phyloP scores from a whole-genome alignment of 352 stramenopile species.

The Blastocystis hominis region DNA sequence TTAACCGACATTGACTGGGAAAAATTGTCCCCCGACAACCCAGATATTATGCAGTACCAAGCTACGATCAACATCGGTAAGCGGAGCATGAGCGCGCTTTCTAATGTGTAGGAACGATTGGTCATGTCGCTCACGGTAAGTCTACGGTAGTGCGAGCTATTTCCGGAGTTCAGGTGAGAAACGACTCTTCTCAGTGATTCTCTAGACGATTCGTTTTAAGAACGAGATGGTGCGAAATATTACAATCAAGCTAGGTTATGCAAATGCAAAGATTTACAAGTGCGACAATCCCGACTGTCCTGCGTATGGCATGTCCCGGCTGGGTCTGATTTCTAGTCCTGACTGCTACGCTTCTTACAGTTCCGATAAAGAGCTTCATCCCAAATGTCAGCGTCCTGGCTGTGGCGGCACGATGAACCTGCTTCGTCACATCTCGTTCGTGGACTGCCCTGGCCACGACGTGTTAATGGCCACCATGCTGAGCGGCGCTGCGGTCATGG shows the following conservation, averaged over 20 bases:
- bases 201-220: slow-evolving; percentile 77
- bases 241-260: slow-evolving; percentile 99
- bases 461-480: slow-evolving; percentile 99
- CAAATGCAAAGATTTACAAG: slow-evolving; percentile 99
- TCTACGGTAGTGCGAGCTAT: slow-evolving; percentile 98
- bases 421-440: slow-evolving; percentile 92
- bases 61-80: slow-evolving; percentile 99
- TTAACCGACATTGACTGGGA: slow-evolving; percentile 36
- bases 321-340: slow-evolving; percentile 5
- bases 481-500: slow-evolving; percentile 99
- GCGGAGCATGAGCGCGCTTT: slow-evolving; percentile 97
- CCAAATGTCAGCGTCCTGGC: slow-evolving; percentile 59
- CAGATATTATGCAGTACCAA: slow-evolving; percentile 79
- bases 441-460: slow-evolving; percentile 99
- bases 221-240: slow-evolving; percentile 99
- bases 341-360: slow-evolving; percentile 66
- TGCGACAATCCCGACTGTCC: slow-evolving; percentile 60
- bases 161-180: slow-evolving; percentile 76
- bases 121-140: slow-evolving; percentile 98
- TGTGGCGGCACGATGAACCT: slow-evolving; percentile 67
- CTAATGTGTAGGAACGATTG: slow-evolving; percentile 95
- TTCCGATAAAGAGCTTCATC: slow-evolving; percentile 69
- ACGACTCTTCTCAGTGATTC: background rate
- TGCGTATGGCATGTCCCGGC: slow-evolving; percentile 31
- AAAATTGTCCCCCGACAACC: slow-evolving; percentile 48